Evolutionary conservation across 371 early-diverging fungal genomes (phyloP), one percentile per base, ranked within the genome.

Genomic region (Dichotomocladium elegans): DNA sequence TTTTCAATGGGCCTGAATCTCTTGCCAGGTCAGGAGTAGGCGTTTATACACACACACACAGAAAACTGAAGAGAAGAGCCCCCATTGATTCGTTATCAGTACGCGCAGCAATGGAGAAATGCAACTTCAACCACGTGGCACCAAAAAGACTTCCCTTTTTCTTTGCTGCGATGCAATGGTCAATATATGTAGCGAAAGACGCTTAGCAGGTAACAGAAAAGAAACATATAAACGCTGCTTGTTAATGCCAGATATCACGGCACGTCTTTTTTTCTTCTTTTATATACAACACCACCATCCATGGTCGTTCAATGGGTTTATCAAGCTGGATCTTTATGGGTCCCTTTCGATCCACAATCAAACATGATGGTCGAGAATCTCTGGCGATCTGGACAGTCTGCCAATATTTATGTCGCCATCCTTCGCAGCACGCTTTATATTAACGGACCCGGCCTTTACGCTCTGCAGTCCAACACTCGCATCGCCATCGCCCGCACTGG

Each of bases 401-500:
- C 48, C 8, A 58, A 53, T 17, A 37, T 63, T 9, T 63, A 63
- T 44, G 55, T 63, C 19, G 53, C 47, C 4, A 55, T 58, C n/a
- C 53, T 63, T 34, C 58, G 55, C 3, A 58, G 47, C 6, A 17
- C 43, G 33, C 54, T 58, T 12, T 58, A 51, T 15, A 52, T 63
- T 9, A 63, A 63, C 27, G 63, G 58, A 9, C 57, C 53, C 2
- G 53, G 44, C 17, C 55, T 63, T 4, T 63, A 55, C 25, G 55
- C 57, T 8, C 54, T 58, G 26, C 54, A 55, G 29, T 55, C 19
- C 31, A 25, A 37, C 2, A 55, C 49, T 14, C 46, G 56, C 12
- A 55, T 61, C 22, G 43, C 51, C 15, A 61, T 61, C 19, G 61
- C 61, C 30, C 40, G 60, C 21, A 56, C 56, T 9, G 56, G 56